Evolutionary conservation across 805 yeast genomes (phyloP).

Genomic region (Kodamaea kaohsiungensis): DNA sequence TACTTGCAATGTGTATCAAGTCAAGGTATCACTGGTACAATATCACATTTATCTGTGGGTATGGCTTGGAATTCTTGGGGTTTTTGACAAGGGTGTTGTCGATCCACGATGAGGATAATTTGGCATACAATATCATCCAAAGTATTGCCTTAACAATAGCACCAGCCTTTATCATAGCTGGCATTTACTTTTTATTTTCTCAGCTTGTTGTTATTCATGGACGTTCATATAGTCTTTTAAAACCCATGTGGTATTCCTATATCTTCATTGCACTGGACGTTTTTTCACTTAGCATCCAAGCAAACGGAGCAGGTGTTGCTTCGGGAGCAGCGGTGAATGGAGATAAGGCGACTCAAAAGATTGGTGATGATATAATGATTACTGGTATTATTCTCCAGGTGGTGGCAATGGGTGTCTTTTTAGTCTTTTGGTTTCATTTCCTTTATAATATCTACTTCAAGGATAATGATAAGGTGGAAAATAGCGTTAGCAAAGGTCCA

Average conservation of each 20-base stretch:
- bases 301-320: constrained; percentile 21
- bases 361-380: constrained; percentile 23
- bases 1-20: constrained; percentile 14
- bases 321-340: constrained; percentile 11
- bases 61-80: constrained; percentile 12
- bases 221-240: constrained; percentile 7
- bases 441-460: constrained; percentile 18
- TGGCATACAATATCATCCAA: constrained; percentile 9
- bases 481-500: background rate
- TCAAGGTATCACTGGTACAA: constrained; percentile 24
- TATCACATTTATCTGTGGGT: constrained; percentile 10
- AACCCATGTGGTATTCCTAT: constrained; percentile 17
- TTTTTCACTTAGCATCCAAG: constrained; percentile 18
- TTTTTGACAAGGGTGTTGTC: constrained; percentile 12
- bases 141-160: constrained; percentile 13
- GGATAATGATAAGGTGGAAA: constrained; percentile 16
- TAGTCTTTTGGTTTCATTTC: constrained; percentile 21
- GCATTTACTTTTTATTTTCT: constrained; percentile 14
- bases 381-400: constrained; percentile 22
- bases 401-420: constrained; percentile 20
- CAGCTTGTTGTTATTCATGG: constrained; percentile 13
- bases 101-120: constrained; percentile 1
- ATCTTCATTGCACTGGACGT: constrained; percentile 15
- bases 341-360: constrained; percentile 16
- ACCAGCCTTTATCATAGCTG: constrained; percentile 17